Percentiles rank a stretch among this genome's conserved stretches.
Conservation (phyloP, 768 basidiomycete genomes). For the Mycena leptocephala region DNA sequence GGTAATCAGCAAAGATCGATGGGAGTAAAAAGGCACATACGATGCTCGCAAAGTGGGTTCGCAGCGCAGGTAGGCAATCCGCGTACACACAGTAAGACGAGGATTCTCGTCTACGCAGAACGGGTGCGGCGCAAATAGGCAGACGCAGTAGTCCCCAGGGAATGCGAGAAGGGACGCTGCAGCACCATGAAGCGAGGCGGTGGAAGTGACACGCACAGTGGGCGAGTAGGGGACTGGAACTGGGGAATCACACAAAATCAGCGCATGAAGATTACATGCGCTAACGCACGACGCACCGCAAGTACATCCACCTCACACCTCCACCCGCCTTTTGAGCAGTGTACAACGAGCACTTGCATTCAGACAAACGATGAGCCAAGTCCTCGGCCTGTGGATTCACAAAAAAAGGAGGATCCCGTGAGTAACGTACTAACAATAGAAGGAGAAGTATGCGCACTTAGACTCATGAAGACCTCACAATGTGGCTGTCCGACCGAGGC, state of each 20-base stretch:
- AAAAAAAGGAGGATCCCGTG: not conserved
- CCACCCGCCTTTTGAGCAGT: not conserved
- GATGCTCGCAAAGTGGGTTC: not conserved
- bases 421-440: not conserved
- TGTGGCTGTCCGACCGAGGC: too few species aligned
- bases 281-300: too few species aligned
- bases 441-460: not conserved
- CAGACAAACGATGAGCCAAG: not conserved
- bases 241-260: not conserved
- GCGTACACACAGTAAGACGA: not conserved
- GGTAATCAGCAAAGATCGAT: conserved; percentile 1
- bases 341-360: not conserved
- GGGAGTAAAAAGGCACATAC: not conserved
- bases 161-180: not conserved
- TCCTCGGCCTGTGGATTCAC: not conserved
- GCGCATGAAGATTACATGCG: too few species aligned
- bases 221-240: not conserved
- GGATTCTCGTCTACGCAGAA: too few species aligned
- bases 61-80: too few species aligned
- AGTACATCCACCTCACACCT: not conserved
- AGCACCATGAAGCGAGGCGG: not conserved
- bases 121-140: not conserved
- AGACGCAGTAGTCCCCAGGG: not conserved
- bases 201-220: not conserved
- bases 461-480: too few species aligned